These are phyloP conservation scores for Trichosporon asahii DNA, from an alignment of 1,284 basidiomycete species.

Conservation along the genomic window DNA sequence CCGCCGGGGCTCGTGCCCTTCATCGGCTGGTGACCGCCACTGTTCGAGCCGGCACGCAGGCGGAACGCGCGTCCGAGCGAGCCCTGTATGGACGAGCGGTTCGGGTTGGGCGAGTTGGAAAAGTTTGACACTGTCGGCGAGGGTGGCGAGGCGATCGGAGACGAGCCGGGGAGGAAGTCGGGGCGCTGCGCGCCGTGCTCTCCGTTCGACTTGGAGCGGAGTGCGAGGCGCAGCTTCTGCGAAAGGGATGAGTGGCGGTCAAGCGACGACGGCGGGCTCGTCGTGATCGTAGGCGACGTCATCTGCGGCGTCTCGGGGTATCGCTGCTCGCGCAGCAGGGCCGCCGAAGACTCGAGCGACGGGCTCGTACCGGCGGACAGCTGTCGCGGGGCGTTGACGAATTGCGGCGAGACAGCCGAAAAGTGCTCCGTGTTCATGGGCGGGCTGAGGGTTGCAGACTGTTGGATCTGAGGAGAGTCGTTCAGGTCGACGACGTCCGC, in stretches of 20 bases:
- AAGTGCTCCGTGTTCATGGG: not conserved
- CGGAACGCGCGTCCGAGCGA: constrained; percentile 19
- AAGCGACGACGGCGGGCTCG: constrained; percentile 1
- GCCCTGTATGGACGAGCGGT: not conserved
- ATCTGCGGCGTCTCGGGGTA: constrained; percentile 4
- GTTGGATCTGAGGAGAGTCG: not conserved
- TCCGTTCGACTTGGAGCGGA: constrained; percentile 14
- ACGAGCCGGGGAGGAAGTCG: not conserved
- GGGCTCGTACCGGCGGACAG: not conserved
- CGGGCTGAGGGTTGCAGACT: not conserved
- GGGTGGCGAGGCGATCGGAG: not conserved
- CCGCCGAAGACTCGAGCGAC: not conserved
- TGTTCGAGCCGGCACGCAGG: constrained; percentile 9
- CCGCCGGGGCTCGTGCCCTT: constrained; percentile 6
- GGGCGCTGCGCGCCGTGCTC: not conserved
- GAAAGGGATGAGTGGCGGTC: constrained; percentile 9
- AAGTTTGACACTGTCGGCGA: constrained; percentile 1
- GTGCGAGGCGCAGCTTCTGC: constrained; percentile 16
- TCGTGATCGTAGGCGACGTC: not conserved
- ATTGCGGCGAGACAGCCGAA: constrained; percentile 9
- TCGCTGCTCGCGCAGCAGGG: not conserved
- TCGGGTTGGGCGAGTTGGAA: constrained; percentile 2
- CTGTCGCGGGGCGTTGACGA: constrained; percentile 13
- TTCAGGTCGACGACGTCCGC: not conserved
- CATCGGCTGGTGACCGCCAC: not conserved